These are phyloP conservation scores for Asterophora lycoperdoides DNA, from an alignment of 768 basidiomycete genomes.

Conservation along the genomic window DNA sequence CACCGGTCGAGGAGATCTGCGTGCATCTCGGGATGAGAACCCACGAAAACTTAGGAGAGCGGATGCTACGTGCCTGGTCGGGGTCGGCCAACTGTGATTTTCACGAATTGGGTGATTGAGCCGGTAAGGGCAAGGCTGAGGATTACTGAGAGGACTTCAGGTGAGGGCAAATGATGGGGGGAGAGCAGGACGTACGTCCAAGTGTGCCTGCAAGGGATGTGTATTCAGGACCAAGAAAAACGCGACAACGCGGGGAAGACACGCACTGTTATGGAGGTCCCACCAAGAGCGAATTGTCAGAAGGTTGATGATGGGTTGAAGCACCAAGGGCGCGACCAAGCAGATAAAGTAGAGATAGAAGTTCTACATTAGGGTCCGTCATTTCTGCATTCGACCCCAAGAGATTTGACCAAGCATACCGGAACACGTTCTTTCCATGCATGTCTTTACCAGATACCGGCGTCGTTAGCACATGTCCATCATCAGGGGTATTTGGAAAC, in stretches of 20 bases:
- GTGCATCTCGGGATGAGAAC: background rate
- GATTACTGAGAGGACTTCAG: slow-evolving; percentile 43
- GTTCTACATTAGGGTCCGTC: slow-evolving; percentile 29
- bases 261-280: slow-evolving; percentile 76
- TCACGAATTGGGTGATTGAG: slow-evolving; percentile 77
- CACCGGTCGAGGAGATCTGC: slow-evolving; percentile 71
- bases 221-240: background rate
- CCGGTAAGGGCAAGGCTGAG: slow-evolving; percentile 74
- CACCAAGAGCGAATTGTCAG: slow-evolving; percentile 76
- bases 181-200: slow-evolving; percentile 30
- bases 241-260: slow-evolving; percentile 5
- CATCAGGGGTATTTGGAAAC: background rate
- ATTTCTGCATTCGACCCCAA: background rate
- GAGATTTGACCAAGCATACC: slow-evolving; percentile 33
- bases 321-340: slow-evolving; percentile 60
- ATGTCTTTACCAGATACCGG: slow-evolving; percentile 19
- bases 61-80: slow-evolving; percentile 57
- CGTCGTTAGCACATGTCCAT: too few species aligned
- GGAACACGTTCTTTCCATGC: slow-evolving; percentile 77
- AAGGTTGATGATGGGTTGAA: slow-evolving; percentile 67
- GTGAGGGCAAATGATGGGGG: background rate
- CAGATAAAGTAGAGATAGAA: slow-evolving; percentile 49
- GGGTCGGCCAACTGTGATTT: slow-evolving; percentile 85
- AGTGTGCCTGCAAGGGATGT: slow-evolving; percentile 31
- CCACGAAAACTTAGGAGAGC: background rate